A percentile compares a stretch with the other conserved stretches of the same genome.
These are phyloP conservation scores for Cymbopogon flexuosus DNA, from an alignment of 202 grass and related monocot genomes.

Conservation along the genomic window DNA sequence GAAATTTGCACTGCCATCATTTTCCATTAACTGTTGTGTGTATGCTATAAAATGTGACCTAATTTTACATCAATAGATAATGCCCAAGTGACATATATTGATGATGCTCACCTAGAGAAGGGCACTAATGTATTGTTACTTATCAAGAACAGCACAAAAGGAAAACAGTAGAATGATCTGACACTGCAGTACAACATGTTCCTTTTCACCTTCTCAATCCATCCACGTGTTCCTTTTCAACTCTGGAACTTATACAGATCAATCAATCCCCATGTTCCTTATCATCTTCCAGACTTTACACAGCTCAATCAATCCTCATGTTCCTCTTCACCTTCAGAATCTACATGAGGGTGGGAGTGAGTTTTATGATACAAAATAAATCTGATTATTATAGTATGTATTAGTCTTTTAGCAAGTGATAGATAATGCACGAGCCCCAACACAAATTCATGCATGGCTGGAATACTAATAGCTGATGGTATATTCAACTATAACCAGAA, in stretches of 20 bases:
- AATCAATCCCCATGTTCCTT: slow-evolving; percentile 49
- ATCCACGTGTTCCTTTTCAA: slow-evolving; percentile 43
- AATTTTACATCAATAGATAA: slow-evolving; percentile 32
- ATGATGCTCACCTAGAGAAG: slow-evolving; percentile 10
- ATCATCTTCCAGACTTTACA: slow-evolving; percentile 53
- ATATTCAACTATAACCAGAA: slow-evolving; percentile 21
- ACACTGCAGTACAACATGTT: background rate
- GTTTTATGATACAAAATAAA: slow-evolving; percentile 27
- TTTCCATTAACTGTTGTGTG: slow-evolving; percentile 2
- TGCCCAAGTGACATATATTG: slow-evolving; percentile 1
- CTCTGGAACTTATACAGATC: slow-evolving; percentile 46
- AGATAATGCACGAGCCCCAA: slow-evolving; percentile 13
- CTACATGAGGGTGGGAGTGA: slow-evolving; percentile 35
- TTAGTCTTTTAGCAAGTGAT: background rate
- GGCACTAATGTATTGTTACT: background rate
- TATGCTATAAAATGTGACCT: slow-evolving; percentile 11
- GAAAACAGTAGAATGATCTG: slow-evolving; percentile 15
- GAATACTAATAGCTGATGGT: background rate
- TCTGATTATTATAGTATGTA: background rate
- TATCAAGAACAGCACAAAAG: slow-evolving; percentile 3
- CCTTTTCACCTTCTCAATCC: slow-evolving; percentile 45
- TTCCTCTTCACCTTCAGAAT: slow-evolving; percentile 71
- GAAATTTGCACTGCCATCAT: background rate
- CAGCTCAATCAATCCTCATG: slow-evolving; percentile 51
- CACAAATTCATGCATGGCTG: slow-evolving; percentile 15